These are phyloP conservation scores for Fusarium sp. DNA, from an alignment of 2,329 filamentous ascomycete genomes.

Conservation along the genomic window DNA sequence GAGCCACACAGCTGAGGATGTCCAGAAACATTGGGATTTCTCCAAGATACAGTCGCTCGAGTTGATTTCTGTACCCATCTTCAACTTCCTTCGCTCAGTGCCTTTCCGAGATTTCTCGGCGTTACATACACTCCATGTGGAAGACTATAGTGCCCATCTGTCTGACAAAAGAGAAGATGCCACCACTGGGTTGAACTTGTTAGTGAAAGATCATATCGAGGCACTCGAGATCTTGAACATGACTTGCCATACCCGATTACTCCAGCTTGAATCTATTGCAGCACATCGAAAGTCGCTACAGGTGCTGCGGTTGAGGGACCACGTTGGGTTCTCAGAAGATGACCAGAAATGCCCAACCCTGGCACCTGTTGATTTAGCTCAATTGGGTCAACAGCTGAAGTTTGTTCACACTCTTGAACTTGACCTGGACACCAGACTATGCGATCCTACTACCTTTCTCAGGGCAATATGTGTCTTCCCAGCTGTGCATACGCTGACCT, in stretches of 20 bases:
- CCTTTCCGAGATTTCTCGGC: constrained; percentile 47
- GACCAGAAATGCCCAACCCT: constrained; percentile 54
- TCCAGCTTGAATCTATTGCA: constrained; percentile 53
- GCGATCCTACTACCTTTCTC: constrained; percentile 51
- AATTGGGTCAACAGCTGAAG: constrained; percentile 46
- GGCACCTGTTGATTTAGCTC: constrained; percentile 44
- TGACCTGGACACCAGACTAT: constrained; percentile 55
- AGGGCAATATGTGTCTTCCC: constrained; percentile 51
- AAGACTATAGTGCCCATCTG: constrained; percentile 57
- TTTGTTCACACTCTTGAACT: constrained; percentile 55
- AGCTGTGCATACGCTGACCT: constrained; percentile 50
- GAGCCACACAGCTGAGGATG: constrained; percentile 52
- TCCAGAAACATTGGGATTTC: constrained; percentile 57
- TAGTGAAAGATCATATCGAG: constrained; percentile 51
- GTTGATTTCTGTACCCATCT: constrained; percentile 55
- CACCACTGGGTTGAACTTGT: constrained; percentile 49
- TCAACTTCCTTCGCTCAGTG: constrained; percentile 56
- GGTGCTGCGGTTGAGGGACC: constrained; percentile 55
- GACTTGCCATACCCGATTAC: constrained; percentile 53
- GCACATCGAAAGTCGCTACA: constrained; percentile 51
- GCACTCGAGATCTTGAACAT: constrained; percentile 52
- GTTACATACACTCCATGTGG: constrained; percentile 52
- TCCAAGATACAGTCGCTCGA: constrained; percentile 53
- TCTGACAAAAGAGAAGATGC: constrained; percentile 51
- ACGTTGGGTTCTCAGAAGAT: constrained; percentile 57